Evolutionary conservation across 1,284 basidiomycete genomes (phyloP).

Genomic region (Fistulina hepatica): DNA sequence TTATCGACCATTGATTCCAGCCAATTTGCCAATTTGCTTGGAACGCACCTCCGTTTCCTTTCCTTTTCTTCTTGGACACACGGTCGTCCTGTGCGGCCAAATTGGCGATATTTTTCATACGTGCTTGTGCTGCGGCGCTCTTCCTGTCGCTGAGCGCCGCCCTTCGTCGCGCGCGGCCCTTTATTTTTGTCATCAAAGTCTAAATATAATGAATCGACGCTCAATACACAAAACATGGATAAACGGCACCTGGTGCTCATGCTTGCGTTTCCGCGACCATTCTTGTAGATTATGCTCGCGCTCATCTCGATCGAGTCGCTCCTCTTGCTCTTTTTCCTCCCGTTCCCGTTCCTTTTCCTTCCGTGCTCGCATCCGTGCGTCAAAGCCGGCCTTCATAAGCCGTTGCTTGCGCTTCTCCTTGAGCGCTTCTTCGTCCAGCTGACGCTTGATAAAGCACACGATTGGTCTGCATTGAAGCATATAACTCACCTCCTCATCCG

Average conservation of each 20-base stretch:
- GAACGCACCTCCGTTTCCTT: slow-evolving; percentile 58
- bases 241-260: slow-evolving; percentile 70
- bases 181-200: slow-evolving; percentile 77
- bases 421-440: slow-evolving; percentile 86
- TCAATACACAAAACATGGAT: slow-evolving; percentile 1
- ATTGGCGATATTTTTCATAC: slow-evolving; percentile 96
- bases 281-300: slow-evolving; percentile 56
- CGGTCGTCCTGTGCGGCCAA: slow-evolving; percentile 82
- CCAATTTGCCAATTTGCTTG: slow-evolving; percentile 1
- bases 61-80: slow-evolving; percentile 70
- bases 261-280: slow-evolving; percentile 64
- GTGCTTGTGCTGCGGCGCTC: slow-evolving; percentile 87
- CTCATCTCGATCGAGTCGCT: slow-evolving; percentile 70
- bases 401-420: slow-evolving; percentile 95
- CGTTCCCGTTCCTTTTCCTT: slow-evolving; percentile 84
- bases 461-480: neutral
- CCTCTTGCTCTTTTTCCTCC: slow-evolving; percentile 65
- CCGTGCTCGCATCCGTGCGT: slow-evolving; percentile 77
- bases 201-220: slow-evolving; percentile 21
- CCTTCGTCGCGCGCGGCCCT: slow-evolving; percentile 72
- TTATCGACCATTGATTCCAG: slow-evolving; percentile 3
- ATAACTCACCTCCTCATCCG: slow-evolving; percentile 68
- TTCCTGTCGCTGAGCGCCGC: slow-evolving; percentile 87
- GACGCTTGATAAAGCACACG: slow-evolving; percentile 1
- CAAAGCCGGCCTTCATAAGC: slow-evolving; percentile 90